Percentiles rank a stretch among this genome's conserved stretches.
These are phyloP conservation scores for Tuber microsphaerosporum DNA, from an alignment of 495 filamentous ascomycete genomes.

Conservation along the genomic window DNA sequence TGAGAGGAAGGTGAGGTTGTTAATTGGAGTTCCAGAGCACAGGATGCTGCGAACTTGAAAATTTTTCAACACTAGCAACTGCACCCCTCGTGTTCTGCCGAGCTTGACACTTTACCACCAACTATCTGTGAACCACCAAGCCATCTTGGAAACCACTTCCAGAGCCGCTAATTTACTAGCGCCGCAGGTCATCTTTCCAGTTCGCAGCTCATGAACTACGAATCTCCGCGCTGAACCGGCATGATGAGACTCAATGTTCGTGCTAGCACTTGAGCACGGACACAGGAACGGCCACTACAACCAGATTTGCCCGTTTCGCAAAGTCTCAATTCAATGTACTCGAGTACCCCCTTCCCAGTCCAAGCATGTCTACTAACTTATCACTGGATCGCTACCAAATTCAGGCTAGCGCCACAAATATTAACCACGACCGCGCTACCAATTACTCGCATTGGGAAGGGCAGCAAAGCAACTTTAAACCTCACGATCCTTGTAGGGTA, in stretches of 20 bases:
- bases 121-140: background rate
- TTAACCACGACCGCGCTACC: background rate
- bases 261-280: background rate
- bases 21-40: background rate
- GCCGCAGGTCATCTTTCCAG: background rate
- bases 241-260: background rate
- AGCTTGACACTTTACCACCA: background rate
- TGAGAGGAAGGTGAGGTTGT: background rate
- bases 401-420: conserved; percentile 3
- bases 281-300: background rate
- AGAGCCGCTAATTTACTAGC: too few relatives aligned
- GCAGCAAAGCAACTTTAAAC: background rate
- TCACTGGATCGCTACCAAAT: conserved; percentile 3
- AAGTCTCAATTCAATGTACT: background rate
- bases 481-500: background rate
- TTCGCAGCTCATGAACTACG: background rate
- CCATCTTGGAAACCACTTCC: background rate
- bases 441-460: background rate
- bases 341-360: background rate
- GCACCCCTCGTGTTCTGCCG: background rate
- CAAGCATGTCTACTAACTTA: background rate
- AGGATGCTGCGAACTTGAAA: background rate
- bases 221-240: background rate
- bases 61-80: background rate
- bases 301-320: background rate